phyloP scores from a whole-genome alignment of 1,284 basidiomycete genomes.

The Schizophyllum amplum region DNA sequence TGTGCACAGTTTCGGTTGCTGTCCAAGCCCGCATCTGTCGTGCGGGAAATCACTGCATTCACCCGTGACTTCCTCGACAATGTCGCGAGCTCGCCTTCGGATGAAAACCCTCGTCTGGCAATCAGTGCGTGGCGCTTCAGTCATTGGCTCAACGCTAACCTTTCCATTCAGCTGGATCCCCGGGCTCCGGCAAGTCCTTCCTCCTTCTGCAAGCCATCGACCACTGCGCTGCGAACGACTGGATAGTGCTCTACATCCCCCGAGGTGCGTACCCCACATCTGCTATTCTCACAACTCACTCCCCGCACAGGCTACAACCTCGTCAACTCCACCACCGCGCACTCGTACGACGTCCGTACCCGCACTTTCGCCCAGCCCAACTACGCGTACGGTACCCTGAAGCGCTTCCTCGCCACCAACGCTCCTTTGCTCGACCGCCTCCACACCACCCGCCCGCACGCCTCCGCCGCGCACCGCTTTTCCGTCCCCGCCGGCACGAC shows the following conservation, averaged over 20 bases:
- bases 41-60: background rate
- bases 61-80: background rate
- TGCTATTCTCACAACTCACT: background rate
- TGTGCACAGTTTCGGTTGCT: background rate
- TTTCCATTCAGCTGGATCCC: slow-evolving; percentile 34
- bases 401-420: slow-evolving; percentile 53
- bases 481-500: slow-evolving; percentile 40
- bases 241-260: slow-evolving; percentile 89
- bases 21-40: background rate
- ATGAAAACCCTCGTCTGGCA: background rate
- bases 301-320: slow-evolving; percentile 48
- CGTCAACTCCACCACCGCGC: slow-evolving; percentile 73
- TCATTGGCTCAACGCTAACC: background rate
- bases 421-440: slow-evolving; percentile 30
- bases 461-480: slow-evolving; percentile 30
- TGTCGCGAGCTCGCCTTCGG: background rate
- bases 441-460: slow-evolving; percentile 30
- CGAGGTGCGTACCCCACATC: slow-evolving; percentile 44
- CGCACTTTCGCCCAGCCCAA: slow-evolving; percentile 76
- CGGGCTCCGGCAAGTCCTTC: slow-evolving; percentile 81
- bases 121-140: background rate
- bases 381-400: slow-evolving; percentile 52
- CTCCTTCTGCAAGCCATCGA: slow-evolving; percentile 76
- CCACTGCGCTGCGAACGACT: slow-evolving; percentile 57
- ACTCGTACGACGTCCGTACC: slow-evolving; percentile 69